Evolutionary conservation across 108 stramenopile species (phyloP).

Genomic region (Seminavis robusta): DNA sequence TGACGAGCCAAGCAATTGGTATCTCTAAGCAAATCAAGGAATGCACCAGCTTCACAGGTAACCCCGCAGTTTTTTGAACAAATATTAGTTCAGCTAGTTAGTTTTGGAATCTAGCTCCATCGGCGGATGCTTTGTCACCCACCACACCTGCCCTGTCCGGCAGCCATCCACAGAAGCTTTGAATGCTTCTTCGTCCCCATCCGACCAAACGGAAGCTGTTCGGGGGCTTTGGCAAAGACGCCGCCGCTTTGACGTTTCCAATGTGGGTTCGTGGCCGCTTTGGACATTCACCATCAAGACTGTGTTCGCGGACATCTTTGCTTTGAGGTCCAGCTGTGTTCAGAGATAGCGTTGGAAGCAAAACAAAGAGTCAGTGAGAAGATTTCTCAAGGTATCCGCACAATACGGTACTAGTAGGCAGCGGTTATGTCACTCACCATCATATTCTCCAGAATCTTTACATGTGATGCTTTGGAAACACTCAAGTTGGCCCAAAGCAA

Average conservation of each 20-base stretch:
- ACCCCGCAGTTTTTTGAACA: no score
- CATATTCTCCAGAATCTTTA: conserved; percentile 17
- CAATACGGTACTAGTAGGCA: background rate
- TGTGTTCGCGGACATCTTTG: conserved; percentile 14
- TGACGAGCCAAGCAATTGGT: no score
- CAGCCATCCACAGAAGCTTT: conserved; percentile 22
- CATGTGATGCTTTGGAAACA: conserved; percentile 13
- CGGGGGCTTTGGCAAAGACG: conserved; percentile 40
- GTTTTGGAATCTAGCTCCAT: no score
- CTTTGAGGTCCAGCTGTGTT: conserved; percentile 1
- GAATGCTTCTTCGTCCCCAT: conserved; percentile 43
- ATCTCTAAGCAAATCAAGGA: no score
- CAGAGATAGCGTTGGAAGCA: no score
- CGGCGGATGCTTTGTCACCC: no score
- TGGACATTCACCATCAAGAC: conserved; percentile 64
- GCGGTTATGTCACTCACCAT: conserved; percentile 22
- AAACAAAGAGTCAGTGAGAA: background rate
- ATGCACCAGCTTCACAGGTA: no score
- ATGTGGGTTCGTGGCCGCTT: conserved; percentile 34
- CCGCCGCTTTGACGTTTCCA: conserved; percentile 25
- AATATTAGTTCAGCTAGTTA: no score
- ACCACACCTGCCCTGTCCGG: conserved; percentile 48
- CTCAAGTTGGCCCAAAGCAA: conserved; percentile 60
- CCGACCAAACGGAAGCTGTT: conserved; percentile 54
- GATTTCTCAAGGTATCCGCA: background rate